A percentile compares a stretch with the other conserved stretches of the same genome.
phyloP scores from a whole-genome alignment of 768 basidiomycete genomes.

The Tephrocybe sp. region DNA sequence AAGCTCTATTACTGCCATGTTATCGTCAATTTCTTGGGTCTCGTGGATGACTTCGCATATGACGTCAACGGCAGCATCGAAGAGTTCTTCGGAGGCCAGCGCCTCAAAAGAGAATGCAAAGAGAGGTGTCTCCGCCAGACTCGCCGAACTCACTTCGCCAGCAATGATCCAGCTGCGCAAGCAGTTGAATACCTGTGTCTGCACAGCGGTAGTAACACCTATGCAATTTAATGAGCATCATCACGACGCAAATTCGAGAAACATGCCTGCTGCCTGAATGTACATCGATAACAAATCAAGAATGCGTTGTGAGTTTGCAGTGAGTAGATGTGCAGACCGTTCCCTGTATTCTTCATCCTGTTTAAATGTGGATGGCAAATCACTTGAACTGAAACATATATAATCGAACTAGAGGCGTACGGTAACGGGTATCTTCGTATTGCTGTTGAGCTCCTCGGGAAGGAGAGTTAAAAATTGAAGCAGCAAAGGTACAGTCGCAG shows the following conservation, averaged over 20 bases:
- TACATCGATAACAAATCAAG: constrained; percentile 85
- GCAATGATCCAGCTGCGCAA: constrained; percentile 86
- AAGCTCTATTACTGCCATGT: constrained; percentile 83
- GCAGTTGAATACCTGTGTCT: constrained; percentile 80
- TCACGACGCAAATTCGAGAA: neutral
- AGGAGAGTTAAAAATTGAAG: constrained; percentile 89
- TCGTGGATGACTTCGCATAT: constrained; percentile 96
- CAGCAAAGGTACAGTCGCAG: constrained; percentile 78
- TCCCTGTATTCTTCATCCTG: constrained; percentile 79
- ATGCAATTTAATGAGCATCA: neutral
- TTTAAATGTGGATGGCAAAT: neutral
- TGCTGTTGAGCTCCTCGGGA: constrained; percentile 85
- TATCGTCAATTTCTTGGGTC: constrained; percentile 96
- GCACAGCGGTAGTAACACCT: constrained; percentile 84
- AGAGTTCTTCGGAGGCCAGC: constrained; percentile 80
- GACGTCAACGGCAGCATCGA: constrained; percentile 89
- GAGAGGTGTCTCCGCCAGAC: constrained; percentile 74
- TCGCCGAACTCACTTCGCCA: constrained; percentile 71
- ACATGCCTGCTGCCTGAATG: constrained; percentile 80
- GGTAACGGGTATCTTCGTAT: constrained; percentile 84
- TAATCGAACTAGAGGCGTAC: constrained; percentile 46
- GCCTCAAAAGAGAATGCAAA: constrained; percentile 85
- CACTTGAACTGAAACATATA: neutral
- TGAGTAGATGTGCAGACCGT: constrained; percentile 59
- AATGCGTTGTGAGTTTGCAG: constrained; percentile 68